phyloP scores from a whole-genome alignment of 2,329 filamentous ascomycete species.

The Aspergillus latus region DNA sequence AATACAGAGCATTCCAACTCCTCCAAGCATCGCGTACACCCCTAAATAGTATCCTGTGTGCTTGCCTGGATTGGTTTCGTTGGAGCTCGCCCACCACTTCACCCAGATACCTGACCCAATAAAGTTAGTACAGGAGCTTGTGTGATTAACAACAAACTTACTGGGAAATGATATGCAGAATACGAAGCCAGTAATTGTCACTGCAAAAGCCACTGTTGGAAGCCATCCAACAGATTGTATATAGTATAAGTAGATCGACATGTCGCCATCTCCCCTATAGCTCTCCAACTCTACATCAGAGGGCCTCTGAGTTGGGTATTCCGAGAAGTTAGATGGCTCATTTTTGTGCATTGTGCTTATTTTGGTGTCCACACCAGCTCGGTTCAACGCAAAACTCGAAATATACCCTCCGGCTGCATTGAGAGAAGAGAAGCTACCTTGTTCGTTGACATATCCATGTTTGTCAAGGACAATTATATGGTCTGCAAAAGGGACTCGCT shows the following conservation, averaged over 20 bases:
- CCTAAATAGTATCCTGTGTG: slow-evolving; percentile 40
- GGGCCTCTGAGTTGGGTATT: slow-evolving; percentile 10
- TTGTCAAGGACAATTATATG: slow-evolving; percentile 43
- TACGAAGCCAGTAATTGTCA: slow-evolving; percentile 40
- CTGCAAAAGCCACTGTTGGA: slow-evolving; percentile 35
- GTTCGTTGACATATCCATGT: slow-evolving; percentile 42
- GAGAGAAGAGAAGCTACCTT: slow-evolving; percentile 42
- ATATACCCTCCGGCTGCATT: slow-evolving; percentile 42
- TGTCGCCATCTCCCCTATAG: slow-evolving; percentile 41
- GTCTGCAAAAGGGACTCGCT: slow-evolving; percentile 45
- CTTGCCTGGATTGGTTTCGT: slow-evolving; percentile 35
- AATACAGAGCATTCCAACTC: slow-evolving; percentile 38
- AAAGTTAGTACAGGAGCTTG: not conserved
- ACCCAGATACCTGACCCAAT: slow-evolving; percentile 38
- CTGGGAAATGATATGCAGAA: slow-evolving; percentile 45
- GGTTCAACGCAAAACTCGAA: slow-evolving; percentile 38
- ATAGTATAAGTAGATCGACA: slow-evolving; percentile 45
- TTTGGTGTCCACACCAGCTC: slow-evolving; percentile 29
- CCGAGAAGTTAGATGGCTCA: slow-evolving; percentile 6
- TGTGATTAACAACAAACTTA: slow-evolving; percentile 17
- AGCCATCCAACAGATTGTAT: slow-evolving; percentile 39
- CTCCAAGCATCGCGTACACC: slow-evolving; percentile 42
- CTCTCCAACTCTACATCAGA: slow-evolving; percentile 28
- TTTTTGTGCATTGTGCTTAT: slow-evolving; percentile 23
- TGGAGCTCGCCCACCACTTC: slow-evolving; percentile 43